A percentile compares a stretch with the other conserved stretches of the same genome.
Evolutionary conservation across 2,329 filamentous ascomycete species (phyloP).

Genomic region (Lojkania enalia): DNA sequence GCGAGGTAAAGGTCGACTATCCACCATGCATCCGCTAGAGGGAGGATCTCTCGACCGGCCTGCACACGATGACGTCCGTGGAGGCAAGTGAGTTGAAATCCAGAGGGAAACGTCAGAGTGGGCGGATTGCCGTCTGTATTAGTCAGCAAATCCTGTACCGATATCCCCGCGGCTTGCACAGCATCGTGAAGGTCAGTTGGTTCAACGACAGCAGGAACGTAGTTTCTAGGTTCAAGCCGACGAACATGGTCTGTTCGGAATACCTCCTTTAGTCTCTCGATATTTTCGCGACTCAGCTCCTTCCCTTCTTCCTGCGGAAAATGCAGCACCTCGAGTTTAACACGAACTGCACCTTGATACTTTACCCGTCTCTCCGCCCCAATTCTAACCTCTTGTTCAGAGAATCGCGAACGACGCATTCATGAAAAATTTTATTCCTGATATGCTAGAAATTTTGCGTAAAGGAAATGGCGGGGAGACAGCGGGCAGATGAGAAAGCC

Average conservation of each 20-base stretch:
- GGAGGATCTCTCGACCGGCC: conserved; percentile 5
- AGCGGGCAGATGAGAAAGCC: no score
- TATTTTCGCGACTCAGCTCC: conserved; percentile 12
- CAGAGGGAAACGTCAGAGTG: conserved; percentile 13
- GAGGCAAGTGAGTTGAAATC: conserved; percentile 12
- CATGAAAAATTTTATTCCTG: no score
- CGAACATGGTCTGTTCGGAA: conserved; percentile 16
- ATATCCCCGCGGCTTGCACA: conserved; percentile 13
- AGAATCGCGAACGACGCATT: no score
- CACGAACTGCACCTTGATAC: conserved; percentile 10
- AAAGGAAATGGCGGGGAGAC: no score
- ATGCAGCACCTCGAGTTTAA: conserved; percentile 13
- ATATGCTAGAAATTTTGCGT: no score
- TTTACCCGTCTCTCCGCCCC: conserved; percentile 11
- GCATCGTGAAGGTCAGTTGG: conserved; percentile 25
- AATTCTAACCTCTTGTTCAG: conserved; percentile 14
- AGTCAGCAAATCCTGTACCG: conserved; percentile 10
- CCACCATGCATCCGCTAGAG: conserved; percentile 4
- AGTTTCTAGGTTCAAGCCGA: conserved; percentile 23
- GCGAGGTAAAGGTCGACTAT: conserved; percentile 10
- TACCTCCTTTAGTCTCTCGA: conserved; percentile 10
- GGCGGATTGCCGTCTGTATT: conserved; percentile 8
- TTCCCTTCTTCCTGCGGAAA: conserved; percentile 13
- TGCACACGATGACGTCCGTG: conserved; percentile 9
- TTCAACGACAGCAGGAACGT: conserved; percentile 32